A percentile compares a stretch with the other conserved stretches of the same genome.
phyloP scores from a whole-genome alignment of 2,329 filamentous ascomycete genomes.

The Fusarium anthophilum region DNA sequence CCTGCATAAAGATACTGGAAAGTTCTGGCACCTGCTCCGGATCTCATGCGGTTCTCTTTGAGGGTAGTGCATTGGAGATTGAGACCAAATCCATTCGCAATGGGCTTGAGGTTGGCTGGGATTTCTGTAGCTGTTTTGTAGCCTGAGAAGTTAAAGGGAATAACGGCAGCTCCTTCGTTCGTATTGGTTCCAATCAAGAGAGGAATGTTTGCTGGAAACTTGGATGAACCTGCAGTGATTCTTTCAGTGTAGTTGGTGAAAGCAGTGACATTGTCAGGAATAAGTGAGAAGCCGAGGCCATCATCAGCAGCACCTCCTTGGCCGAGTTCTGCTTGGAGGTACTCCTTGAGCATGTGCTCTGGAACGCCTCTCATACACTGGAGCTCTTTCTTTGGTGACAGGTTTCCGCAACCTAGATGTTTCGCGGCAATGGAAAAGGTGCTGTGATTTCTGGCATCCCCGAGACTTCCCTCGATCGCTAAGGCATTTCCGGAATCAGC shows the following conservation, averaged over 20 bases:
- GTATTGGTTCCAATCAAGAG: slow-evolving; percentile 31
- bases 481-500: slow-evolving; percentile 31
- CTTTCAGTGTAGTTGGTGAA: slow-evolving; percentile 20
- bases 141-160: slow-evolving; percentile 22
- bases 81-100: slow-evolving; percentile 13
- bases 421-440: slow-evolving; percentile 12
- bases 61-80: slow-evolving; percentile 28
- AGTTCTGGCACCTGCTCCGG: slow-evolving; percentile 16
- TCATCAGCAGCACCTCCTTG: slow-evolving; percentile 30
- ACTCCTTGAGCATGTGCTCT: slow-evolving; percentile 5
- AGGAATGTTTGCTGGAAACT: not conserved
- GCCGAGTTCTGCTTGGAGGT: slow-evolving; percentile 20
- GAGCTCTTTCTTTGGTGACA: not conserved
- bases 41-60: slow-evolving; percentile 12
- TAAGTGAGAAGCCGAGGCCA: slow-evolving; percentile 1
- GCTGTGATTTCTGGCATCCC: slow-evolving; percentile 11
- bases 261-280: slow-evolving; percentile 20
- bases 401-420: not conserved
- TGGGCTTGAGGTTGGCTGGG: not conserved
- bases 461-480: slow-evolving; percentile 7
- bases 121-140: slow-evolving; percentile 23
- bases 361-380: slow-evolving; percentile 20
- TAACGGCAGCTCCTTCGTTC: slow-evolving; percentile 25
- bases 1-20: slow-evolving; percentile 33
- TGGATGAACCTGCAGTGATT: not conserved